Percentiles rank a stretch among this genome's conserved stretches.
phyloP scores from a whole-genome alignment of 805 yeast genomes.

The Spathaspora passalidarum region DNA sequence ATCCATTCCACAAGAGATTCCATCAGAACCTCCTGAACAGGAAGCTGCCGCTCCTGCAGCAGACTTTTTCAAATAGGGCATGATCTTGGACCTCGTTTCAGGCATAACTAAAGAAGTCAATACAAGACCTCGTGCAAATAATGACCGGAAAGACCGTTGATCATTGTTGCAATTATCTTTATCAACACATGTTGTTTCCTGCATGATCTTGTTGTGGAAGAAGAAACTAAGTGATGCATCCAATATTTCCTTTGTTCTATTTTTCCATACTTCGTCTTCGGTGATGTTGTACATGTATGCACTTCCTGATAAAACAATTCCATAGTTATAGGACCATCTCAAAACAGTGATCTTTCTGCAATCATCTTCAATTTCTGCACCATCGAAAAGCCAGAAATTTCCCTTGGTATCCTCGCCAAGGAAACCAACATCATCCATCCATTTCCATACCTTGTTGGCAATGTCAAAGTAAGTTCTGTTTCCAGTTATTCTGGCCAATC shows the following conservation, averaged over 20 bases:
- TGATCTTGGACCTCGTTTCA: conserved; percentile 39
- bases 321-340: conserved; percentile 73
- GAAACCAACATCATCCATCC: conserved; percentile 56
- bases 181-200: conserved; percentile 65
- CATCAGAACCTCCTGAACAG: conserved; percentile 83
- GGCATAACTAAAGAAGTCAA: conserved; percentile 57
- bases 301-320: conserved; percentile 61
- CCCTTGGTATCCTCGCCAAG: conserved; percentile 15
- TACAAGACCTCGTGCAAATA: conserved; percentile 62
- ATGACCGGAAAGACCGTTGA: conserved; percentile 73
- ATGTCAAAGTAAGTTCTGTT: conserved; percentile 42
- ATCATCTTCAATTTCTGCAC: conserved; percentile 47
- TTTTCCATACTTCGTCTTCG: conserved; percentile 41
- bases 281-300: conserved; percentile 70
- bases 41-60: conserved; percentile 74
- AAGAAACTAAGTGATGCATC: conserved; percentile 44
- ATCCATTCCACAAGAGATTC: conserved; percentile 77
- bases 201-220: conserved; percentile 43
- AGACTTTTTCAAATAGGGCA: conserved; percentile 40
- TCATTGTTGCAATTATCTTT: conserved; percentile 60
- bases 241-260: conserved; percentile 34
- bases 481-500: conserved; percentile 79
- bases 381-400: conserved; percentile 49
- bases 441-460: conserved; percentile 71
- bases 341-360: conserved; percentile 47